A percentile compares a stretch with the other conserved stretches of the same genome.
These are phyloP conservation scores for Auriscalpium microsporum DNA, from an alignment of 768 basidiomycete genomes.

Conservation along the genomic window DNA sequence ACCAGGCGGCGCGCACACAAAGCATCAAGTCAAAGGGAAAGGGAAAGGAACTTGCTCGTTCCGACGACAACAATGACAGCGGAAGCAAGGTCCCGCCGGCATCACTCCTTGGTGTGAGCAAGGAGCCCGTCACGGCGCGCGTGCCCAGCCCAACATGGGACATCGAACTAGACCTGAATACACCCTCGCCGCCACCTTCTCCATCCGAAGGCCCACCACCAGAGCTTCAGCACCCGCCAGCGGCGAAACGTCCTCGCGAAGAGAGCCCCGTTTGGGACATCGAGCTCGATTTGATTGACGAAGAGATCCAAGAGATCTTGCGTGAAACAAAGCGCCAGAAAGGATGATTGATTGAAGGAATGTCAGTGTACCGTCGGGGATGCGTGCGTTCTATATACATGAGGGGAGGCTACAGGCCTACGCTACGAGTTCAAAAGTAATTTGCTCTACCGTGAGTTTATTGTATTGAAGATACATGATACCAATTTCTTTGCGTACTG, in stretches of 20 bases:
- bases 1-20: neutral
- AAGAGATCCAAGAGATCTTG: conserved; percentile 4
- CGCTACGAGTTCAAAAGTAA: too few species aligned
- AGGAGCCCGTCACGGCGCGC: conserved; percentile 8
- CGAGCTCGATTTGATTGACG: conserved; percentile 4
- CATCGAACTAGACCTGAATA: conserved; percentile 51
- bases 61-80: too few species aligned
- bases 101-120: neutral
- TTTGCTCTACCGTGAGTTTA: too few species aligned
- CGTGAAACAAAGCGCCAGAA: neutral
- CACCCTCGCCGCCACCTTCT: neutral
- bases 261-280: conserved; percentile 13
- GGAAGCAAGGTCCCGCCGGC: neutral
- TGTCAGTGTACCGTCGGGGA: too few species aligned
- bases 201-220: neutral
- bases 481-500: too few species aligned
- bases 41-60: conserved; percentile 6
- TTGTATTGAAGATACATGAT: too few species aligned
- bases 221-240: neutral
- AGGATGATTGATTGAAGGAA: too few species aligned
- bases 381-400: too few species aligned
- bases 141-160: conserved; percentile 60
- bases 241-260: conserved; percentile 4
- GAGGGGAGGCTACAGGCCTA: too few species aligned
- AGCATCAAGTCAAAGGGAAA: conserved; percentile 12